A percentile compares a stretch with the other conserved stretches of the same genome.
phyloP scores from a whole-genome alignment of 768 basidiomycete species.

The Lactifluus rugatus region DNA sequence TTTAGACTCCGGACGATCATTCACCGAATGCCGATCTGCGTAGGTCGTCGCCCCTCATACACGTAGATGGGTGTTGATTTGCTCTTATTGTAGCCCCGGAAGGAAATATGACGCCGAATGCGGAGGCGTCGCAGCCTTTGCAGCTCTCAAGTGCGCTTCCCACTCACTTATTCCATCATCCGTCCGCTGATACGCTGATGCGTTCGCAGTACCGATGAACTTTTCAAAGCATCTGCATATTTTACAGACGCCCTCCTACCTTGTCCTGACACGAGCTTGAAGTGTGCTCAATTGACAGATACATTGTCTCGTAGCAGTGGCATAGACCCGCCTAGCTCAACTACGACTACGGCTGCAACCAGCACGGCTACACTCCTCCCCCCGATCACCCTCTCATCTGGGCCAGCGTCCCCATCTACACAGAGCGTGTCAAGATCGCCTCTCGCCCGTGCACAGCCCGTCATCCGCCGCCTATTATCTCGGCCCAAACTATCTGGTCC shows the following conservation, averaged over 20 bases:
- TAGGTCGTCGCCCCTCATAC: constrained; percentile 22
- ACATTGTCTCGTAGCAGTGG: neutral
- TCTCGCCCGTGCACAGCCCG: constrained; percentile 12
- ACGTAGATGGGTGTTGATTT: neutral
- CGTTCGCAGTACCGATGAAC: constrained; percentile 53
- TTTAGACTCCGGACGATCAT: constrained; percentile 55
- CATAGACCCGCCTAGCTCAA: constrained; percentile 9
- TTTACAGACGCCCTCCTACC: constrained; percentile 46
- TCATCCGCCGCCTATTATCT: constrained; percentile 16
- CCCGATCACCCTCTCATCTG: constrained; percentile 3
- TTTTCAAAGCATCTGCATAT: constrained; percentile 67
- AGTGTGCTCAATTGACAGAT: neutral
- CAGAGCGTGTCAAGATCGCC: constrained; percentile 8
- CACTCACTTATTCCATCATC: neutral
- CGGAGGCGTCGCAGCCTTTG: constrained; percentile 59
- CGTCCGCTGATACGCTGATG: neutral
- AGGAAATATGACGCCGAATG: constrained; percentile 52
- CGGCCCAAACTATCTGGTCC: constrained; percentile 12
- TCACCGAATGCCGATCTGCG: constrained; percentile 41
- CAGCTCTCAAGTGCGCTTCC: constrained; percentile 50
- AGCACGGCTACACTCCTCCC: constrained; percentile 5
- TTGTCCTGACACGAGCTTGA: neutral
- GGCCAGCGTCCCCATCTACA: neutral
- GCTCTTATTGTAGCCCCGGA: constrained; percentile 35
- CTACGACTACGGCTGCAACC: neutral